These are phyloP conservation scores for Pochonia chlamydosporia DNA, from an alignment of 2,329 filamentous ascomycete genomes.

Conservation along the genomic window DNA sequence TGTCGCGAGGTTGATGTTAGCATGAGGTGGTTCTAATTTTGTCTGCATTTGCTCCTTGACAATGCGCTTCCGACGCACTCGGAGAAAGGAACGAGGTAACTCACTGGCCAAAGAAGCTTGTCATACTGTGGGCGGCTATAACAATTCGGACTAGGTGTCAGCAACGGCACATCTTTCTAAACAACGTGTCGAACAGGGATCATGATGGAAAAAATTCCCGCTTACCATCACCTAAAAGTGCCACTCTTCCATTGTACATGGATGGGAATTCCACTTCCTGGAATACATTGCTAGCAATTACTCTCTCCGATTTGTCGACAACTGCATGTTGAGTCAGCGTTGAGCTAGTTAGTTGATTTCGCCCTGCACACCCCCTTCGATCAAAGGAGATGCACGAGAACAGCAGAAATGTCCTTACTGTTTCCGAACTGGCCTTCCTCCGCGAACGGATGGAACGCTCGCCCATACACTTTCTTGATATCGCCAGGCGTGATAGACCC, in stretches of 20 bases:
- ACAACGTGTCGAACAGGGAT: background rate
- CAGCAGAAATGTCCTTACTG: conserved; percentile 2
- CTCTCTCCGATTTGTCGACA: conserved; percentile 13
- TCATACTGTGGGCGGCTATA: conserved; percentile 16
- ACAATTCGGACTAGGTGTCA: background rate
- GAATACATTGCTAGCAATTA: conserved; percentile 15
- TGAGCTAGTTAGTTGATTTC: too few species aligned
- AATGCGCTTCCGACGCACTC: too few species aligned
- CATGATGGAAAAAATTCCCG: background rate
- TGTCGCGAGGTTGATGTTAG: background rate
- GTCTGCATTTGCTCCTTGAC: too few species aligned
- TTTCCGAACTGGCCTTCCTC: conserved; percentile 9
- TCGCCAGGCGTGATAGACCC: conserved; percentile 8
- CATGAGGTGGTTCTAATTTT: too few species aligned
- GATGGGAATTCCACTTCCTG: conserved; percentile 14
- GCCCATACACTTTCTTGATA: conserved; percentile 13
- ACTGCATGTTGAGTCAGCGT: conserved; percentile 6
- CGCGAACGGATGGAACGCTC: conserved; percentile 14
- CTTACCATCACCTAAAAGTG: conserved; percentile 15
- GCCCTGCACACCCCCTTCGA: too few species aligned
- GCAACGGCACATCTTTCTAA: background rate
- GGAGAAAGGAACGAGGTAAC: too few species aligned
- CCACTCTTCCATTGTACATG: conserved; percentile 13
- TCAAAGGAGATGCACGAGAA: too few species aligned
- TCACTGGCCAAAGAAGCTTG: conserved; percentile 14